phyloP scores from a whole-genome alignment of 2,329 filamentous ascomycete species.

The Colletotrichum sp. region DNA sequence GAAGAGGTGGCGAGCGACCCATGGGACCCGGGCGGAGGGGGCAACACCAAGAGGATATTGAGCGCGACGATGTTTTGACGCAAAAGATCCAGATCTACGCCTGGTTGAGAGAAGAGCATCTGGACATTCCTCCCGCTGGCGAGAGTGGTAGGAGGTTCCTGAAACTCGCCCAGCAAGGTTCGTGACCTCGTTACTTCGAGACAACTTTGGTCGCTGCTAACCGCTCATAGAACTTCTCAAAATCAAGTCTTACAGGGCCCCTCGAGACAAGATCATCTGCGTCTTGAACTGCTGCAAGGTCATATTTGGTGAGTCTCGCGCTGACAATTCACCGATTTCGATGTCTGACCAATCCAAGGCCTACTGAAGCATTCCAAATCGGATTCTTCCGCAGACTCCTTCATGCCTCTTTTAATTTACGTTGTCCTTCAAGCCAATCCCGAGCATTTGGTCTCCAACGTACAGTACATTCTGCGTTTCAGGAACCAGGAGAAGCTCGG shows the following conservation, averaged over 20 bases:
- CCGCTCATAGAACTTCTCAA: slow-evolving; percentile 79
- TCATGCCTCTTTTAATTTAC: slow-evolving; percentile 93
- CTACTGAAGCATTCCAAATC: slow-evolving; percentile 90
- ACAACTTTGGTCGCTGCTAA: slow-evolving; percentile 28
- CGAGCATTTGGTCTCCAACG: slow-evolving; percentile 94
- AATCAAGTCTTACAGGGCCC: slow-evolving; percentile 96
- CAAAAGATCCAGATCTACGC: slow-evolving; percentile 98
- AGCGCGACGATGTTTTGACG: slow-evolving; percentile 91
- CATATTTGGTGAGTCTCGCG: slow-evolving; percentile 76
- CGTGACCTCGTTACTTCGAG: slow-evolving; percentile 17
- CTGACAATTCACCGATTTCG: background rate
- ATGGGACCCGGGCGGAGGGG: slow-evolving; percentile 85
- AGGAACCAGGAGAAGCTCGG: slow-evolving; percentile 96
- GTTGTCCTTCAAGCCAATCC: slow-evolving; percentile 94
- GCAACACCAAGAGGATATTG: slow-evolving; percentile 97
- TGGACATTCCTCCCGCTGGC: slow-evolving; percentile 86
- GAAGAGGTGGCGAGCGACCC: slow-evolving; percentile 70
- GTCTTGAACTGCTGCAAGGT: slow-evolving; percentile 99
- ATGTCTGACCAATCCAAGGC: slow-evolving; percentile 49
- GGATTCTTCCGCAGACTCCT: slow-evolving; percentile 95
- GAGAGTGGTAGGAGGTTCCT: slow-evolving; percentile 90
- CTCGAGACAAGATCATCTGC: slow-evolving; percentile 97
- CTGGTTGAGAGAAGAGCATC: slow-evolving; percentile 91
- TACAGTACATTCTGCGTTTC: slow-evolving; percentile 97
- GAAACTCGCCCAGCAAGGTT: slow-evolving; percentile 85